A percentile compares a stretch with the other conserved stretches of the same genome.
phyloP scores from a whole-genome alignment of 2,329 filamentous ascomycete species.

The Didymella segeticola region DNA sequence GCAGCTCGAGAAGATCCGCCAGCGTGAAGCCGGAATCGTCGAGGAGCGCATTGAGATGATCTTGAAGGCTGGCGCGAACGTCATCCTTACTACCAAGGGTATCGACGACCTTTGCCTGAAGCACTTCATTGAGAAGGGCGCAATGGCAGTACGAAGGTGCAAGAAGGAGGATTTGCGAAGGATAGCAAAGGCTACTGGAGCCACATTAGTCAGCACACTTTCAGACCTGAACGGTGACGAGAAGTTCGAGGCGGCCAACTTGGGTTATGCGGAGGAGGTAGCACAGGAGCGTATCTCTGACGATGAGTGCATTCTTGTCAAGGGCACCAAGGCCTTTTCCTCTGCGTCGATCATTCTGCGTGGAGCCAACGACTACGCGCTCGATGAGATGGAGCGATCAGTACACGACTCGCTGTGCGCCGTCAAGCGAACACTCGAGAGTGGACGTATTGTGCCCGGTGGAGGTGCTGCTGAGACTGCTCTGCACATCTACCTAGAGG shows the following conservation, averaged over 20 bases:
- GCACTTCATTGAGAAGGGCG: constrained; percentile 90
- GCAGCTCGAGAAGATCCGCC: constrained; percentile 95
- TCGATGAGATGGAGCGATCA: constrained; percentile 99
- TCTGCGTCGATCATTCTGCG: constrained; percentile 96
- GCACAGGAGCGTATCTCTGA: constrained; percentile 98
- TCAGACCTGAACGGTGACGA: constrained; percentile 98
- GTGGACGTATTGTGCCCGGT: constrained; percentile 93
- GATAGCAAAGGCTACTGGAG: constrained; percentile 95
- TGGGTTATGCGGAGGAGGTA: constrained; percentile 93
- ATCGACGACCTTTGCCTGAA: constrained; percentile 97
- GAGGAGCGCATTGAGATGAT: constrained; percentile 97
- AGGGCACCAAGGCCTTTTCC: constrained; percentile 92
- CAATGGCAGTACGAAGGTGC: constrained; percentile 93
- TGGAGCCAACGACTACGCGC: constrained; percentile 92
- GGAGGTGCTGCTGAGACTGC: constrained; percentile 98
- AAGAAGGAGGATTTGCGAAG: constrained; percentile 98
- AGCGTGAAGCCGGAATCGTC: constrained; percentile 90
- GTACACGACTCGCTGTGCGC: constrained; percentile 96
- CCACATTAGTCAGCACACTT: constrained; percentile 88
- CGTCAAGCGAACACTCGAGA: constrained; percentile 96
- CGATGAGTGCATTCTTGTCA: constrained; percentile 96
- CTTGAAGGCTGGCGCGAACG: constrained; percentile 94
- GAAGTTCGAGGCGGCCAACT: constrained; percentile 87
- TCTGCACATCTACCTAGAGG: constrained; percentile 97
- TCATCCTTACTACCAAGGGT: constrained; percentile 95